Evolutionary conservation across 371 early-diverging fungal genomes (phyloP), one percentile per base, ranked within the genome.

Genomic region (Syncephalis fuscata): DNA sequence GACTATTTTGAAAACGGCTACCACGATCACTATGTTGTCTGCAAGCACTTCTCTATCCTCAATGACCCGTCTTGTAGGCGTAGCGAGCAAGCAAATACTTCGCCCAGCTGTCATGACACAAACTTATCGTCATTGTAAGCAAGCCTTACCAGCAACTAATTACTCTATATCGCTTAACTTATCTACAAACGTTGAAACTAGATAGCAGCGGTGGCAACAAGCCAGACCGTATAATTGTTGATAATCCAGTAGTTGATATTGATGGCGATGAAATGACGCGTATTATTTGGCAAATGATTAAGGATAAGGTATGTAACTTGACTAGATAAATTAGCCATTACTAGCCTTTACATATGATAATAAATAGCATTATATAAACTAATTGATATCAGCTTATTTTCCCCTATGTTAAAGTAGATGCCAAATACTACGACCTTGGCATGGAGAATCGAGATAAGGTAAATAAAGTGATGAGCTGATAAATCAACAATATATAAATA

Each of bases 251-350:
- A 17, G 89, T 87, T 37, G 88, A 91, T 65, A 69, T 92, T 40
- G 94, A 95, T 57, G 95, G 94, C 53, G 94, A 94, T 67, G 94
- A 94, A 74, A 94, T 93, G 95, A 92, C 94, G 24, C 75, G 94
- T 51, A 91, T 94, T 65, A 89, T 94, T 59, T 92, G 92, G 92
- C 67, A 77, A 53, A 77, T 74, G 67, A 93, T 92, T 61, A 91
- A 91, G 68, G 88, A 91, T 54, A 79, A 89, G 56, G 69, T 73
- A 54, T 5, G 37, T 22, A 16, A 26, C 19, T 44, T n/a, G 16
- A 38, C 24, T 23, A 9, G 5, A 22, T 41, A 39, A 21, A 42
- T n/a, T 36, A 15, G 38, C 5, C 2, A 14, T 10, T 14, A 20
- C 7, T 17, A 22, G 16, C 19, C 9, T 38, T 10, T 8, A 15